Evolutionary conservation across 1,284 basidiomycete genomes (phyloP), one percentile per base, ranked within the genome.

Genomic region (Singerocomus inundabilis): DNA sequence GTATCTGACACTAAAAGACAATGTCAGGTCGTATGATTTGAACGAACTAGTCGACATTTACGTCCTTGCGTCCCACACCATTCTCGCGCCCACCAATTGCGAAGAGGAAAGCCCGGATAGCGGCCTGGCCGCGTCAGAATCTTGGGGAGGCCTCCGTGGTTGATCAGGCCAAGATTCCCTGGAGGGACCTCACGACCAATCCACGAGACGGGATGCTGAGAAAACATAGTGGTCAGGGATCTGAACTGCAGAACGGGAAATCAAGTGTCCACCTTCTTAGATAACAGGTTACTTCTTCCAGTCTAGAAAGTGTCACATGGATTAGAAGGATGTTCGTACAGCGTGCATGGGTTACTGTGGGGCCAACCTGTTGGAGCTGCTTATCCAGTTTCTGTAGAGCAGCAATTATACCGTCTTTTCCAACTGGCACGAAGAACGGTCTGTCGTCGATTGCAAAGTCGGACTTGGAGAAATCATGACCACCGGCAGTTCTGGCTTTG

Each of bases 11-110:
- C 85, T 86, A 36, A 34, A 53, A 31, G 16, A 26, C 30, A 5
- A 13, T 38, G 28, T 54, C 39, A 36, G 18, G 25, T 40, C 43
- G 44, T 42, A 21, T 44, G 6, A 35, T 44, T 21, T 11, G 29
- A 29, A 39, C 31, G 38, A 44, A 59, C 11, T 24, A 29, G 30
- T 41, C 9, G 31, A 18, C 5, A 73, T 84, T 59, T 63, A 85
- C 86, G 66, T 62, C 84, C 86, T 61, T 77, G 79, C 5, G 79
- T 84, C 24, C 86, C 88, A 50, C 66, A 60, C 79, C 80, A 91
- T 15, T 71, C 66, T 13, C 88, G 74, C 6, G 87, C 87, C 85
- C 87, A 91, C 88, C 88, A 90, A 56, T 90, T 90, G 10, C 85
- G 75, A 41, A 88, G 72, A 15, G 87, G 87, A 64, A 82, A 83